Conservation (phyloP, 352 stramenopile species). For the Globisporangium spiculum region DNA sequence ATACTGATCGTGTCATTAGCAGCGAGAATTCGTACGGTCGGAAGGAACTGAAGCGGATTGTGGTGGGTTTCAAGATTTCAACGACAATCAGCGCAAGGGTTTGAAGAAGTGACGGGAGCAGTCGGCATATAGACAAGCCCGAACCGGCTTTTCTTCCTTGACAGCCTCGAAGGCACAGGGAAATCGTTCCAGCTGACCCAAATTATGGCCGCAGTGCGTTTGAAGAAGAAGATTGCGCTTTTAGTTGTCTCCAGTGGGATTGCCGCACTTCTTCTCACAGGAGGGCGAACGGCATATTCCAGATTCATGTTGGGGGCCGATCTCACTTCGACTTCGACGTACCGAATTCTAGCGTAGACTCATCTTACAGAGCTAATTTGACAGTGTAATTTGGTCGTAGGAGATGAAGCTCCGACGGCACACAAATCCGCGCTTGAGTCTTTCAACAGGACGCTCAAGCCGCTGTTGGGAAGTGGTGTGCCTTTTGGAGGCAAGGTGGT, state of each 20-base stretch:
- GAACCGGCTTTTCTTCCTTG: background rate
- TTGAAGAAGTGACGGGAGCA: background rate
- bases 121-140: no score
- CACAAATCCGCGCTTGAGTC: background rate
- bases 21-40: background rate
- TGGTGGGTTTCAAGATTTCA: background rate
- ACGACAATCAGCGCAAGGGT: background rate
- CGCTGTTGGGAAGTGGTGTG: background rate
- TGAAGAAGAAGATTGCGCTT: background rate
- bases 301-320: background rate
- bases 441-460: background rate
- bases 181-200: background rate
- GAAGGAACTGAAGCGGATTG: background rate
- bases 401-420: background rate
- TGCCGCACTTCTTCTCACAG: conserved; percentile 17
- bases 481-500: background rate
- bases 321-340: background rate
- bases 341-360: background rate
- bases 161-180: background rate
- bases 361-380: background rate
- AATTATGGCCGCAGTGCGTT: background rate
- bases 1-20: background rate
- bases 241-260: conserved; percentile 29
- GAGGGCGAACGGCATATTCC: background rate
- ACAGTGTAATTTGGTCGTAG: background rate